phyloP scores from a whole-genome alignment of 192 early-diverging fungal species.

The Gryganskiella cystojenkinii region DNA sequence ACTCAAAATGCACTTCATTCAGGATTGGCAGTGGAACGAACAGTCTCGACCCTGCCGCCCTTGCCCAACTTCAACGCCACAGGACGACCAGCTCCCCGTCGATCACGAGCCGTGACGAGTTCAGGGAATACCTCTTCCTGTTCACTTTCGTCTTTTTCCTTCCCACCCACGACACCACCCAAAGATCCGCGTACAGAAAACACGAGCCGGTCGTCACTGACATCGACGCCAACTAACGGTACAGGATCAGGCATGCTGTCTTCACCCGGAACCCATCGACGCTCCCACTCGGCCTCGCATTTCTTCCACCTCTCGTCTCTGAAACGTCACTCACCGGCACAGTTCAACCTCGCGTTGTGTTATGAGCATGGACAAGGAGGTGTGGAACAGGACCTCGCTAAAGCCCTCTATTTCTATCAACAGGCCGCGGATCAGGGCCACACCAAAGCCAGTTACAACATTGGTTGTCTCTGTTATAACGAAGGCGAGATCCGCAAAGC shows the following conservation, averaged over 20 bases:
- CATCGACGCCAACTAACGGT: too few species aligned
- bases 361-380: conserved; percentile 54
- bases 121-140: too few species aligned
- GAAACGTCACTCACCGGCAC: conserved; percentile 39
- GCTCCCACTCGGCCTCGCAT: conserved; percentile 42
- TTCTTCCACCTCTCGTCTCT: conserved; percentile 45
- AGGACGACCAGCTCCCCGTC: too few species aligned
- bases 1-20: too few species aligned
- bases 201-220: too few species aligned
- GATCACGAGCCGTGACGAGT: too few species aligned
- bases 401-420: conserved; percentile 45
- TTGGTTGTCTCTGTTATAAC: conserved; percentile 43
- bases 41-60: too few species aligned
- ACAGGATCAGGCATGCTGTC: not conserved
- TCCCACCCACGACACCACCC: too few species aligned
- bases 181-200: too few species aligned
- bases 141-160: too few species aligned
- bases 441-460: conserved; percentile 43
- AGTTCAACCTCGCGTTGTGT: conserved; percentile 46
- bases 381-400: conserved; percentile 29
- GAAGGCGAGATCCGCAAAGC: conserved; percentile 31
- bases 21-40: too few species aligned
- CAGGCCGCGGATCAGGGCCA: conserved; percentile 48
- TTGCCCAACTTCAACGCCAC: too few species aligned
- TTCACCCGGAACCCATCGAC: conserved; percentile 16